phyloP scores from a whole-genome alignment of 129 eudicot genomes.

The Pulicaria dysenterica region DNA sequence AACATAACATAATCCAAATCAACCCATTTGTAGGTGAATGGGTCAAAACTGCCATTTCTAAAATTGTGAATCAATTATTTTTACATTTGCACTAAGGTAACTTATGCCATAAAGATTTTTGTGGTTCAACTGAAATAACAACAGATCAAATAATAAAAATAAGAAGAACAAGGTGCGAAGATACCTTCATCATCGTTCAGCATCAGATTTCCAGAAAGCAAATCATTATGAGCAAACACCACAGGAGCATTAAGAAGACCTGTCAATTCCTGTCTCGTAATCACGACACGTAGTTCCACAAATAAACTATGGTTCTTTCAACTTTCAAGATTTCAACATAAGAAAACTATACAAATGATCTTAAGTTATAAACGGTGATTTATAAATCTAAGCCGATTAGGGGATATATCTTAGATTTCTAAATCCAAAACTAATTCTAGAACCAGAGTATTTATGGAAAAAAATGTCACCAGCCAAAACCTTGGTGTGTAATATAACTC shows the following conservation, averaged over 20 bases:
- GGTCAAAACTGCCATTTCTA: too few species aligned
- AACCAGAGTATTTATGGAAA: not conserved
- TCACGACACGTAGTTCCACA: constrained; percentile 38
- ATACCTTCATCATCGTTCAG: constrained; percentile 84
- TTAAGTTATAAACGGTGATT: constrained; percentile 14
- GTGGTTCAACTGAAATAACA: constrained; percentile 5
- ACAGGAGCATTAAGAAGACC: constrained; percentile 80
- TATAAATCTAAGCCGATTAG: not conserved
- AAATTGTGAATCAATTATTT: not conserved
- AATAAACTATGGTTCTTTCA: constrained; percentile 34
- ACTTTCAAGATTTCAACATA: constrained; percentile 16
- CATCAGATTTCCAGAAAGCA: constrained; percentile 97
- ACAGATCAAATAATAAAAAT: not conserved
- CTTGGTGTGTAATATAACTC: not conserved
- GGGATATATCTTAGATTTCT: not conserved
- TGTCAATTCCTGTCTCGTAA: constrained; percentile 81
- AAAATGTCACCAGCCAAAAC: not conserved
- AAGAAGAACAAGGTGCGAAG: constrained; percentile 11
- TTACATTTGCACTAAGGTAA: not conserved
- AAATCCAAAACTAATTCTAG: not conserved
- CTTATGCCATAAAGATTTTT: not conserved
- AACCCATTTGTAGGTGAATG: too few species aligned
- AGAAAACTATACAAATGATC: not conserved
- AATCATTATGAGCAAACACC: constrained; percentile 88
- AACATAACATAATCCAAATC: not conserved